Evolutionary conservation across 2,329 filamentous ascomycete genomes (phyloP), one percentile per base, ranked within the genome.

Genomic region (Pseudopyricularia cyperi): DNA sequence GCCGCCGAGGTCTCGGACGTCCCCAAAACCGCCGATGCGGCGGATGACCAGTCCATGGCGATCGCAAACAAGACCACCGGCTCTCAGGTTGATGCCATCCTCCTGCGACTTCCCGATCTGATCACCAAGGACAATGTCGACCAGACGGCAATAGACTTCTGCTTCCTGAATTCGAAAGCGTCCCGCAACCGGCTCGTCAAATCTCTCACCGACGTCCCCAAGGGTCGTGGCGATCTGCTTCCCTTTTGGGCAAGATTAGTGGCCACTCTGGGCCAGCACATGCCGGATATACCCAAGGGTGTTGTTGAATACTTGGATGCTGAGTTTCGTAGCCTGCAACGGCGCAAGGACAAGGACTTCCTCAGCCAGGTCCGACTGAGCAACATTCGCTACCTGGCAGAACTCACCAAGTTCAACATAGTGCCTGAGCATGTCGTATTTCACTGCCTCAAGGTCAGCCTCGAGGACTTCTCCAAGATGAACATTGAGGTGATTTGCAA

Each of bases 401-500:
- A 98, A 68, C 71, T 98, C 63, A 98, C 93, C 54, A 98, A 98
- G 64, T 98, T 98, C 62, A 91, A 93, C 32, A 89, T 96, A 32
- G 93, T 98, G 8, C 93, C 94, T 0, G 93, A 98, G 66, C 93
- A 98, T 67, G 91, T 98, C 57, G 94, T 98, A 52, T 98, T 98
- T 63, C 93, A 98, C 63, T 98, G 93, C 64, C 80, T 98, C 60
- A 98, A 96, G 67, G 91, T 98, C 65, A 94, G 91, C 59, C 71
- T 98, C 28, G 93, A 98, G 61, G 93, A 98, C 62, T 98, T 98
- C 63, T 96, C 93, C 2, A 81, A 91, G 55, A 96, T 96, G 87
- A 98, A 98, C 62, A 96, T 98, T 57, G 94, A 98, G 66, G 96
- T 98, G 60, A 91, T 98, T 57, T 94, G 90, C 62, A 95, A 94